Conservation (phyloP, 2,329 filamentous ascomycete genomes). For the Neobulgaria alba region DNA sequence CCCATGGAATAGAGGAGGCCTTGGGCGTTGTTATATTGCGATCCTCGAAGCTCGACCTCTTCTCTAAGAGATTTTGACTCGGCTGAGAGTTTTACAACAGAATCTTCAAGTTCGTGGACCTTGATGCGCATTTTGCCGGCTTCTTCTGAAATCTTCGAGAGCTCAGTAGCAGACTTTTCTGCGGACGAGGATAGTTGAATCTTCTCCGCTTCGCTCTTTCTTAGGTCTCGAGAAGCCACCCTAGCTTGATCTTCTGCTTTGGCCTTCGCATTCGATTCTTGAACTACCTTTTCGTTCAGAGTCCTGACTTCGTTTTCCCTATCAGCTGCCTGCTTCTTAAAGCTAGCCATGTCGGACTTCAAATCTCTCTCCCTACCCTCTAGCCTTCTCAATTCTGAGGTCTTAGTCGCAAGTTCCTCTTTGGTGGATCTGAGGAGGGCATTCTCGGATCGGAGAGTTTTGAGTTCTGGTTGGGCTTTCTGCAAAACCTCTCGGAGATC, state of each 20-base stretch:
- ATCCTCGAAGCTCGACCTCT: conserved; percentile 74
- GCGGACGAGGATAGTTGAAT: conserved; percentile 65
- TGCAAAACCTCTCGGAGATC: conserved; percentile 72
- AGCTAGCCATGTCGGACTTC: conserved; percentile 60
- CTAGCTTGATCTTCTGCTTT: conserved; percentile 74
- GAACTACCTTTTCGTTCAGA: conserved; percentile 68
- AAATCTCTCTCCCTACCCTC: conserved; percentile 79
- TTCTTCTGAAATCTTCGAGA: conserved; percentile 66
- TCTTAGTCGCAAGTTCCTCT: conserved; percentile 59
- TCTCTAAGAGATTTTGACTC: conserved; percentile 64
- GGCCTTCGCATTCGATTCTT: conserved; percentile 62
- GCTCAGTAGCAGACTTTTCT: conserved; percentile 63
- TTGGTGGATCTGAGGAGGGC: conserved; percentile 64
- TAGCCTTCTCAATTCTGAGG: conserved; percentile 59
- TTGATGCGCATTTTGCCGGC: conserved; percentile 54
- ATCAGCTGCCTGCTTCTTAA: conserved; percentile 62
- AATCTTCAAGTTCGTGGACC: conserved; percentile 62
- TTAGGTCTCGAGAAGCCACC: conserved; percentile 65
- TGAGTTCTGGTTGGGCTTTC: conserved; percentile 80
- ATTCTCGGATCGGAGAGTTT: conserved; percentile 68
- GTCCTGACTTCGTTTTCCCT: conserved; percentile 70
- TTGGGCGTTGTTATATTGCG: conserved; percentile 79
- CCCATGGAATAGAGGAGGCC: conserved; percentile 85
- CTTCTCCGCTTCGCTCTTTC: conserved; percentile 69
- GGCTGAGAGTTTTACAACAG: conserved; percentile 56